Evolutionary conservation across 1,284 basidiomycete species (phyloP), one percentile per base, ranked within the genome.

Genomic region (Moesziomyces sp.): DNA sequence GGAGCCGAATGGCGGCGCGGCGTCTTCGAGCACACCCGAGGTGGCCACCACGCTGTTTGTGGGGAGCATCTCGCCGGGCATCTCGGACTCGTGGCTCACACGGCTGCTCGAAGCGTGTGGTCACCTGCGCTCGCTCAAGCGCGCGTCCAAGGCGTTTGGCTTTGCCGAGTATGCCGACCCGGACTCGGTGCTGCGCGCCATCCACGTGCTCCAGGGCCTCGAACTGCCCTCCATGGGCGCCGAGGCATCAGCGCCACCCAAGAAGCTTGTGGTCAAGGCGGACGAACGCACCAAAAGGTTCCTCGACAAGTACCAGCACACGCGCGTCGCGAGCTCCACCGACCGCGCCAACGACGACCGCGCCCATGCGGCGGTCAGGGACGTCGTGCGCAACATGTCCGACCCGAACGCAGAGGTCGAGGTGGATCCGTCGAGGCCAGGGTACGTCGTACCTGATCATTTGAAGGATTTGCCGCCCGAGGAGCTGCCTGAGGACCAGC

Each of bases 391-490:
- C 7, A 74, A 81, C 40, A 82, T 83, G 63, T 59, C 74, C n/a
- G 81, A 82, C 47, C 83, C 86, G 1, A 91, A 85, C 89, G 90
- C 83, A 90, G 86, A 48, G 11, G 63, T 88, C 91, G 92, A 79
- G 13, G 66, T 43, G 3, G 67, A 74, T 11, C 56, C 64, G 4
- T 65, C 65, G 43, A 67, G 60, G 40, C 71, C 64, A 13, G 67
- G 65, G n/a, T 79, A 74, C 80, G 89, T 93, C 68, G 93, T 97
- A 35, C 94, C 95, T 11, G 93, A 93, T 7, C 95, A 97, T 85
- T 88, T 98, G 24, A 93, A 95, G 84, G 94, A 97, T 84, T 87
- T 98, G 38, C 92, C 95, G 81, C 93, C 95, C 86, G 92, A 93
- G 52, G 94, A 97, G 81, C 88, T 98, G 28, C 94, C 94, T n/a